Evolutionary conservation across 768 basidiomycete genomes (phyloP).

Genomic region (Hygrophorus pudorinus): DNA sequence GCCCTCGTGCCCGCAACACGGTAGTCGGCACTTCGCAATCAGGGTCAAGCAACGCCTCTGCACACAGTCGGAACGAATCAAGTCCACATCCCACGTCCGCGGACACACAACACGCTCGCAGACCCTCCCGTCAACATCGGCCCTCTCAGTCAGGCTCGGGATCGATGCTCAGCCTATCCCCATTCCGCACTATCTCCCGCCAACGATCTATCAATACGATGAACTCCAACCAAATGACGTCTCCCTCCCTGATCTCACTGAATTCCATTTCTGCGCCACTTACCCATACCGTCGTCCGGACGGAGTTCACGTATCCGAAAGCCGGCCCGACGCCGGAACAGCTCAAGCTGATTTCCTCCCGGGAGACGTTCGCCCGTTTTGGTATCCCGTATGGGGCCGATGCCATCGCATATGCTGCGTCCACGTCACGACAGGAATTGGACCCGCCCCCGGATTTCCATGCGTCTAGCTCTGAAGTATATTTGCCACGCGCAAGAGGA

Average conservation of each 20-base stretch:
- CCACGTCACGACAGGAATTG: slow-evolving; percentile 33
- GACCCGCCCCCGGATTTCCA: slow-evolving; percentile 47
- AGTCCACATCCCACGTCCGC: slow-evolving; percentile 12
- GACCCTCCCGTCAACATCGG: slow-evolving; percentile 6
- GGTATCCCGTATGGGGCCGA: slow-evolving; percentile 70
- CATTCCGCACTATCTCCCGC: slow-evolving; percentile 41
- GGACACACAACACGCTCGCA: background rate
- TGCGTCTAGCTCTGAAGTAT: slow-evolving; percentile 8
- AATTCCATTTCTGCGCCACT: slow-evolving; percentile 70
- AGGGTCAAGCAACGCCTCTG: too few relatives aligned
- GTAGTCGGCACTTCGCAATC: too few relatives aligned
- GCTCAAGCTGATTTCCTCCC: slow-evolving; percentile 57
- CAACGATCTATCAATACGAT: slow-evolving; percentile 34
- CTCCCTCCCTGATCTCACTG: slow-evolving; percentile 62
- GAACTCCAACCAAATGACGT: slow-evolving; percentile 36
- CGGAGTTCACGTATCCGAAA: slow-evolving; percentile 61
- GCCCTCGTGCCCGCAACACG: slow-evolving; percentile 13
- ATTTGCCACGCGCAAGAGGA: background rate
- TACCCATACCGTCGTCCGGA: slow-evolving; percentile 59
- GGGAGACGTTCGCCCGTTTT: slow-evolving; percentile 58
- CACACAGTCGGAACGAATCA: background rate
- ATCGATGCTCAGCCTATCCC: slow-evolving; percentile 29
- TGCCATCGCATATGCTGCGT: slow-evolving; percentile 54
- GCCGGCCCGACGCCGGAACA: slow-evolving; percentile 54
- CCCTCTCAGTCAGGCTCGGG: slow-evolving; percentile 23